Percentiles rank a stretch among this genome's conserved stretches.
phyloP scores from a whole-genome alignment of 495 filamentous ascomycete species.

The Pyronema domesticum region DNA sequence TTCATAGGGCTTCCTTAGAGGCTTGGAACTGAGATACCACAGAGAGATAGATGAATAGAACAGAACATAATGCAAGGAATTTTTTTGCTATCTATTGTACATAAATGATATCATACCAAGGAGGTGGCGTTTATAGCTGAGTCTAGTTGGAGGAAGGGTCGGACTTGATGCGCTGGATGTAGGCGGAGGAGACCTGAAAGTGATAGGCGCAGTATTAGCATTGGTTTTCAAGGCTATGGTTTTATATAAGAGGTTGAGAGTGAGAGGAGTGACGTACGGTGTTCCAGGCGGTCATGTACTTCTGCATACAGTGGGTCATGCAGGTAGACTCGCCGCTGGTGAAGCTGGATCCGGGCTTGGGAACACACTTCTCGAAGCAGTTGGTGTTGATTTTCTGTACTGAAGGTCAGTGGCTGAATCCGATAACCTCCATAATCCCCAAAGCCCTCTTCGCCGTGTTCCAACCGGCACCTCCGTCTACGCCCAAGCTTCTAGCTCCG shows the following conservation, averaged over 20 bases:
- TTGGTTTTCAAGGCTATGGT: too few species aligned
- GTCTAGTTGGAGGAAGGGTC: conserved; percentile 32
- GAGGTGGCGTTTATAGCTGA: too few species aligned
- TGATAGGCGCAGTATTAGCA: too few species aligned
- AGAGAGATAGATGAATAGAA: too few species aligned
- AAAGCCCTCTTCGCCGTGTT: too few species aligned
- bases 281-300: conserved; percentile 93
- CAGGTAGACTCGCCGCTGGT: conserved; percentile 54
- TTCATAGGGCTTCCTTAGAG: conserved; percentile 12
- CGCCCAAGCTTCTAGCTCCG: not conserved
- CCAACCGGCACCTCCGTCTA: too few species aligned
- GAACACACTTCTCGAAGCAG: conserved; percentile 87
- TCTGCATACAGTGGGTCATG: conserved; percentile 81
- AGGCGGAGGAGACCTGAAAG: conserved; percentile 36
- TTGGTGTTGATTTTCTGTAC: conserved; percentile 83
- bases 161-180: conserved; percentile 53
- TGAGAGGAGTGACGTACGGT: conserved; percentile 30
- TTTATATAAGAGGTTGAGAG: not conserved
- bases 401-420: too few species aligned
- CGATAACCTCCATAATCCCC: too few species aligned
- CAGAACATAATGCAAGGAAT: too few species aligned
- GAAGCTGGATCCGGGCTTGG: conserved; percentile 62
- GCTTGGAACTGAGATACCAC: not conserved
- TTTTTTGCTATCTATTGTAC: too few species aligned
- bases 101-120: too few species aligned